These are phyloP conservation scores for Metschnikowia drakensbergensis DNA, from an alignment of 805 yeast genomes.

Conservation along the genomic window DNA sequence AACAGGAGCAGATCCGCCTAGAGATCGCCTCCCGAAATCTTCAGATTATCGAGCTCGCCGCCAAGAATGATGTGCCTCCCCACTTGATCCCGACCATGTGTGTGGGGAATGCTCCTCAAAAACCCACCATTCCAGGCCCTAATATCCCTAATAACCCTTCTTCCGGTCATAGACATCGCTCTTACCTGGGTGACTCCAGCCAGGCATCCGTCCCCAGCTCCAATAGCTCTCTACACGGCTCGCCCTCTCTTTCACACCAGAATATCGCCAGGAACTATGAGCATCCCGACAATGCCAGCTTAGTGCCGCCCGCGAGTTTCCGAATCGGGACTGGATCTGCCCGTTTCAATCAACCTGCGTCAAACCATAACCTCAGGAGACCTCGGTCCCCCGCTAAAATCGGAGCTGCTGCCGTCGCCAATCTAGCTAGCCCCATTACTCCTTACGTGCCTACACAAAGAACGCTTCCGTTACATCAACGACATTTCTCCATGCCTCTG, in stretches of 20 bases:
- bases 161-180: neutral
- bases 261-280: conserved; percentile 9
- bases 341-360: conserved; percentile 10
- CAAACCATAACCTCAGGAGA: conserved; percentile 24
- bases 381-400: conserved; percentile 66
- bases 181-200: conserved; percentile 1
- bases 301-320: conserved; percentile 33
- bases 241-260: conserved; percentile 8
- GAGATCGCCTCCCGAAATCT: conserved; percentile 60
- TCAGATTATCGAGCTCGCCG: conserved; percentile 59
- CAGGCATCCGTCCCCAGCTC: neutral
- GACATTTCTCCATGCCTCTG: conserved; percentile 44
- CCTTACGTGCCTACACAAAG: conserved; percentile 26
- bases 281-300: conserved; percentile 26
- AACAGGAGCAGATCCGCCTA: conserved; percentile 69
- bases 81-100: conserved; percentile 60
- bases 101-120: conserved; percentile 25
- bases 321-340: conserved; percentile 32
- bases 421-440: conserved; percentile 34
- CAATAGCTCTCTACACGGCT: conserved; percentile 5
- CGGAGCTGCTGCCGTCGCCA: conserved; percentile 70
- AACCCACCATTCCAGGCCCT: neutral
- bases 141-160: neutral
- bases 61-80: conserved; percentile 60
- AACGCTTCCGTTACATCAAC: conserved; percentile 29